phyloP scores from a whole-genome alignment of 2,329 filamentous ascomycete genomes.

The Colletotrichum sp. region DNA sequence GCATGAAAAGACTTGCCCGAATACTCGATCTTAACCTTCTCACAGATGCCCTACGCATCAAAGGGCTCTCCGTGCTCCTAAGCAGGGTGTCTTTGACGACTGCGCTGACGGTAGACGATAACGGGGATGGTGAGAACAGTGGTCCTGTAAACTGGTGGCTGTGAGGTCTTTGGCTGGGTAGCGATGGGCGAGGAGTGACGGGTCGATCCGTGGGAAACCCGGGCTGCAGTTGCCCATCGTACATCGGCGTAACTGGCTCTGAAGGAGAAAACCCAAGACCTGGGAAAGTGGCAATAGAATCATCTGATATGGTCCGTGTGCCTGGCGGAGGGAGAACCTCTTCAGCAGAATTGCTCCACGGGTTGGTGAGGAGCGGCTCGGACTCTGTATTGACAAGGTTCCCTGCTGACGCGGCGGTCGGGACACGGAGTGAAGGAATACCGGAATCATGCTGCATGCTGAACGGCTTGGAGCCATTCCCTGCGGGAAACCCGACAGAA shows the following conservation, averaged over 20 bases:
- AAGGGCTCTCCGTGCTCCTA: slow-evolving; percentile 45
- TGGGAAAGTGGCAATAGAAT: slow-evolving; percentile 35
- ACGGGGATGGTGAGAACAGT: slow-evolving; percentile 64
- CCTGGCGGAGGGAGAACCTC: slow-evolving; percentile 36
- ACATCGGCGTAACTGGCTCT: slow-evolving; percentile 35
- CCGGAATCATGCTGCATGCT: slow-evolving; percentile 39
- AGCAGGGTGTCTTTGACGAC: slow-evolving; percentile 62
- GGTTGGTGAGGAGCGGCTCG: slow-evolving; percentile 46
- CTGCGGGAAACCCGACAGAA: slow-evolving; percentile 48
- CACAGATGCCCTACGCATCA: slow-evolving; percentile 47
- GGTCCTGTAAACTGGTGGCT: slow-evolving; percentile 48
- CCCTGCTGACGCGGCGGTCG: slow-evolving; percentile 33
- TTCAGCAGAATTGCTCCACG: slow-evolving; percentile 45
- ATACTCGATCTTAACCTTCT: slow-evolving; percentile 55
- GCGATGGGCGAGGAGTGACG: slow-evolving; percentile 20
- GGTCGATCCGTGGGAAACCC: slow-evolving; percentile 22
- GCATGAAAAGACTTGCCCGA: slow-evolving; percentile 59
- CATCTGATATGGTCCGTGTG: slow-evolving; percentile 40
- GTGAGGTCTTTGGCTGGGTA: slow-evolving; percentile 32
- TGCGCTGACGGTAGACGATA: slow-evolving; percentile 63
- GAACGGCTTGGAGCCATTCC: slow-evolving; percentile 39
- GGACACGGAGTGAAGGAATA: slow-evolving; percentile 38
- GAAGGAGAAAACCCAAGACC: slow-evolving; percentile 29
- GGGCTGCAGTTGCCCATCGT: slow-evolving; percentile 28
- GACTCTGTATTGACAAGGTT: slow-evolving; percentile 38